Conservation (phyloP, 768 basidiomycete genomes). For the Lyophyllum shimeji region DNA sequence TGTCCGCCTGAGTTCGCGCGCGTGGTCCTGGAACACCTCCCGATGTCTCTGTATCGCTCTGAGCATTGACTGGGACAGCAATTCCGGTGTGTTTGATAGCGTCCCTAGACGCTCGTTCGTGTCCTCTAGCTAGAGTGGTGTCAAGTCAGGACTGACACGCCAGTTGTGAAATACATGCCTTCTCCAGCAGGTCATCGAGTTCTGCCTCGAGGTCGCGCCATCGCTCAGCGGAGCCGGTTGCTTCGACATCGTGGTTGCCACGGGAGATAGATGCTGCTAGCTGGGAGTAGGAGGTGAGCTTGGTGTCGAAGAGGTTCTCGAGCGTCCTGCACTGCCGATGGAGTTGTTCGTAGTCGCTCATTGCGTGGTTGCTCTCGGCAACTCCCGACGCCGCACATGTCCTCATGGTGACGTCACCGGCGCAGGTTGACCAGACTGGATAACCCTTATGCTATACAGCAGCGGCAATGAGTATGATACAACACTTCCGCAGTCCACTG, state of each 20-base stretch:
- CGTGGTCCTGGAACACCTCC: slow-evolving; percentile 87
- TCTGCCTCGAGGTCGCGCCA: slow-evolving; percentile 86
- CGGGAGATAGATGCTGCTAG: slow-evolving; percentile 68
- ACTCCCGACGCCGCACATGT: slow-evolving; percentile 5
- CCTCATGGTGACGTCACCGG: slow-evolving; percentile 8
- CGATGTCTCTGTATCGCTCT: slow-evolving; percentile 89
- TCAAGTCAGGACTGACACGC: slow-evolving; percentile 11
- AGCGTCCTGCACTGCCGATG: slow-evolving; percentile 92
- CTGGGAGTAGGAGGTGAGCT: slow-evolving; percentile 88
- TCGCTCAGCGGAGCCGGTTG: slow-evolving; percentile 66
- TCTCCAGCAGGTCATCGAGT: slow-evolving; percentile 80
- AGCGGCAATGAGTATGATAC: neutral
- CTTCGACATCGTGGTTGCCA: slow-evolving; percentile 61
- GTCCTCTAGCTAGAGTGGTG: slow-evolving; percentile 67
- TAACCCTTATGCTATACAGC: too few relatives aligned
- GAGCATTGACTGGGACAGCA: slow-evolving; percentile 80
- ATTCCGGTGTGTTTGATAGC: slow-evolving; percentile 66
- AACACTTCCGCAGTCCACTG: neutral
- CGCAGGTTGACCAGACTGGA: too few relatives aligned
- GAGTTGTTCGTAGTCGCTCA: slow-evolving; percentile 85
- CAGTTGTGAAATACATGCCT: slow-evolving; percentile 46
- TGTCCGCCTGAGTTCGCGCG: slow-evolving; percentile 81
- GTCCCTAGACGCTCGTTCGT: slow-evolving; percentile 77
- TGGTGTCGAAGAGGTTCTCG: slow-evolving; percentile 89
- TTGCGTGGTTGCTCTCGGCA: slow-evolving; percentile 26